Percentiles rank a stretch among this genome's conserved stretches.
Evolutionary conservation across 1,284 basidiomycete genomes (phyloP).

Genomic region (Rhodotorula sp.): DNA sequence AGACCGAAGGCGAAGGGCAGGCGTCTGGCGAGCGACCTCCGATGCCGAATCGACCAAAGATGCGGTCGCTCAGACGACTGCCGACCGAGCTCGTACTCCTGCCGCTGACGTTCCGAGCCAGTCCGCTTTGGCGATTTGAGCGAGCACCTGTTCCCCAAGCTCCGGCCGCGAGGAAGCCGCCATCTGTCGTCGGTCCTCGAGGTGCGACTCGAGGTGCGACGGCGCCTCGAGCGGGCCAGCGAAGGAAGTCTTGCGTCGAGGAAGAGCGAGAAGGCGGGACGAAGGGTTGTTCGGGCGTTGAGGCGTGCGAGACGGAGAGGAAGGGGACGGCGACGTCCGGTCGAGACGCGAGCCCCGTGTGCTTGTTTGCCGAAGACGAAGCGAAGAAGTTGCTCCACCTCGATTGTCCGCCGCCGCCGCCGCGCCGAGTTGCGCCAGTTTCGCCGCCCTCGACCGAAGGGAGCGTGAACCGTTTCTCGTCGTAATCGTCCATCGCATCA

Average conservation of each 20-base stretch:
- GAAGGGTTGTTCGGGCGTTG: slow-evolving; percentile 25
- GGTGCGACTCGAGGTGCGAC: slow-evolving; percentile 3
- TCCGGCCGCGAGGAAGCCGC: slow-evolving; percentile 2
- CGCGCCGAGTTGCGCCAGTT: not conserved
- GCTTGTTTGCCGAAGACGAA: not conserved
- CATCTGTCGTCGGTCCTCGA: not conserved
- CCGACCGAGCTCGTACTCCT: slow-evolving; percentile 9
- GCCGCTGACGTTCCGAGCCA: not conserved
- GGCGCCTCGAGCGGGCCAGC: slow-evolving; percentile 3
- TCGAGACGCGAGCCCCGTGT: not conserved
- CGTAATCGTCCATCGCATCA: not conserved
- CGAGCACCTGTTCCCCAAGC: slow-evolving; percentile 1
- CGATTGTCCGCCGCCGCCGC: not conserved
- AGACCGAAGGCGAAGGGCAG: slow-evolving; percentile 20
- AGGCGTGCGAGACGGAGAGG: slow-evolving; percentile 21
- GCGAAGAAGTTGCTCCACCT: slow-evolving; percentile 10
- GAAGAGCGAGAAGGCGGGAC: slow-evolving; percentile 20
- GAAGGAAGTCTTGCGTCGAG: slow-evolving; percentile 3
- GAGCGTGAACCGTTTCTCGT: not conserved
- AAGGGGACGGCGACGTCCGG: slow-evolving; percentile 15
- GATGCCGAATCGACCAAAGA: not conserved
- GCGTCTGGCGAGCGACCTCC: not conserved
- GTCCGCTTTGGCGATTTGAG: not conserved
- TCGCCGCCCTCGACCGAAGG: not conserved
- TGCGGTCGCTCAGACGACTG: slow-evolving; percentile 22